Percentiles rank a stretch among this genome's conserved stretches.
Evolutionary conservation across 1,284 basidiomycete species (phyloP).

Genomic region (Fereydounia khargensis): DNA sequence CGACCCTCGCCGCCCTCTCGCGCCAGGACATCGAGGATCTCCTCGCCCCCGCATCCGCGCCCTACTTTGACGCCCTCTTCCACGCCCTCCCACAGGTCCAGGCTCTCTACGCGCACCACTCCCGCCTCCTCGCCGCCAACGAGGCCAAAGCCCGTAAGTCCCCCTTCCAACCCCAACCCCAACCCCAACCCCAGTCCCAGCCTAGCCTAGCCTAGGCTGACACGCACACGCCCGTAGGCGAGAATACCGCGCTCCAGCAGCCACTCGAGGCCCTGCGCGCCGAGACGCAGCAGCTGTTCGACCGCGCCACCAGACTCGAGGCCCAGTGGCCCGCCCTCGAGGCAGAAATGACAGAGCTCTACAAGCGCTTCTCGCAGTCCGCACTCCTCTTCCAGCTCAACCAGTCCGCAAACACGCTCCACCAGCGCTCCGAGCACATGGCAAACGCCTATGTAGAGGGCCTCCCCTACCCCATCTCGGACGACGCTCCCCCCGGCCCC

Average conservation of each 20-base stretch:
- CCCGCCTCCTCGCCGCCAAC: constrained; percentile 22
- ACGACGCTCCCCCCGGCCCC: constrained; percentile 9
- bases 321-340: constrained; percentile 29
- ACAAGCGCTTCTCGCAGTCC: constrained; percentile 41
- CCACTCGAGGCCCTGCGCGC: constrained; percentile 34
- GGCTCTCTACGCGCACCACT: constrained; percentile 21
- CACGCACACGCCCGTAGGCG: neutral
- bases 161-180: too few relatives aligned
- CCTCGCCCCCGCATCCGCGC: constrained; percentile 8
- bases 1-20: constrained; percentile 22
- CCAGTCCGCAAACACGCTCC: constrained; percentile 29
- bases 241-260: constrained; percentile 35
- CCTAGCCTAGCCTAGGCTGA: neutral
- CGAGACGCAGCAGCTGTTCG: constrained; percentile 41
- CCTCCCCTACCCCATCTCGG: constrained; percentile 24
- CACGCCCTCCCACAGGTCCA: constrained; percentile 32
- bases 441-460: constrained; percentile 52
- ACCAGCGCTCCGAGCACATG: constrained; percentile 45
- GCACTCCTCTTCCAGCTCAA: constrained; percentile 37
- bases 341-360: constrained; percentile 29
- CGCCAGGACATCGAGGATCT: constrained; percentile 39
- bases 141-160: constrained; percentile 36
- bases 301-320: constrained; percentile 33
- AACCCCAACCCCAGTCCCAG: neutral
- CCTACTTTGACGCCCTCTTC: constrained; percentile 42